Conservation (phyloP, 257 asterid species). For the Plantago ovata region DNA sequence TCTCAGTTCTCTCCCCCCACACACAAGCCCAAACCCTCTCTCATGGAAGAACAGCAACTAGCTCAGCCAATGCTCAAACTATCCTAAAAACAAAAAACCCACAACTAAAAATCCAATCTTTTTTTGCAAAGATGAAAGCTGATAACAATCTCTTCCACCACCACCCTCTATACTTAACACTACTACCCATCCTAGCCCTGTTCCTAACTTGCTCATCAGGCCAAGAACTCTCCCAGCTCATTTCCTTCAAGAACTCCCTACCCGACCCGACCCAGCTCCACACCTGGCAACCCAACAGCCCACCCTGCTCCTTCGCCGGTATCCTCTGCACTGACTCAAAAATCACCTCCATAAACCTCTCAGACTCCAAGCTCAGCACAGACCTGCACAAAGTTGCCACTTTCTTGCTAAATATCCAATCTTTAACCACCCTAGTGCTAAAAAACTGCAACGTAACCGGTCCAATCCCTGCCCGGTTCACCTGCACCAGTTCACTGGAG, state of each 20-base stretch:
- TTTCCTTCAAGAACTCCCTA: constrained; percentile 65
- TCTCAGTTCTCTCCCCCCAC: neutral
- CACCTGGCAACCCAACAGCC: constrained; percentile 47
- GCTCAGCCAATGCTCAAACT: constrained; percentile 16
- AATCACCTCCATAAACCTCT: constrained; percentile 66
- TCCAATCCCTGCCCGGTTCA: constrained; percentile 35
- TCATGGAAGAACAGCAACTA: constrained; percentile 72
- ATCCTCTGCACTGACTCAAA: constrained; percentile 51
- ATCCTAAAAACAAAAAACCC: constrained; percentile 13
- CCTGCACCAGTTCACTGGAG: constrained; percentile 36
- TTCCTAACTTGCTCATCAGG: constrained; percentile 23
- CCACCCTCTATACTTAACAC: constrained; percentile 25
- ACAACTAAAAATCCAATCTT: constrained; percentile 23
- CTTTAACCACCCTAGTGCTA: constrained; percentile 61
- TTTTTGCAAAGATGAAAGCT: constrained; percentile 36
- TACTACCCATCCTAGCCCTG: constrained; percentile 17
- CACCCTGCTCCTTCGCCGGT: constrained; percentile 68
- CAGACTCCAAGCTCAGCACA: constrained; percentile 34
- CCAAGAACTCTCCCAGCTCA: constrained; percentile 54
- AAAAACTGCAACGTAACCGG: constrained; percentile 58
- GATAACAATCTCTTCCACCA: constrained; percentile 24
- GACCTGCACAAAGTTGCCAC: constrained; percentile 46
- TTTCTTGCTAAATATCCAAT: constrained; percentile 39
- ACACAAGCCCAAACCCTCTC: neutral
- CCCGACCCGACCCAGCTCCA: constrained; percentile 40